Evolutionary conservation across 495 filamentous ascomycete species (phyloP).

Genomic region (Hypoxylon fragiforme): DNA sequence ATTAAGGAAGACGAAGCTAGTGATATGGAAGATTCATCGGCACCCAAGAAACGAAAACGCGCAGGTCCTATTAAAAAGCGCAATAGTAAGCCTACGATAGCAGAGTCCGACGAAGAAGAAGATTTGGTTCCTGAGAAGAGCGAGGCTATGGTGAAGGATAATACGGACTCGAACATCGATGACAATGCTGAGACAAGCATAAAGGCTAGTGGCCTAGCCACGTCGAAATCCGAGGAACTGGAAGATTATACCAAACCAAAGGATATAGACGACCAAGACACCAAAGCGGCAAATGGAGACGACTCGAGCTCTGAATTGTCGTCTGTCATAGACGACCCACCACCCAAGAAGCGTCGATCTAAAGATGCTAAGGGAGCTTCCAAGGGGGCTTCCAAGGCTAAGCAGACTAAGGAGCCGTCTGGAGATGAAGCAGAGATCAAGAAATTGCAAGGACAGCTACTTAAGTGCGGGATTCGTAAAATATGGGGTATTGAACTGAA

Average conservation of each 20-base stretch:
- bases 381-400: conserved; percentile 23
- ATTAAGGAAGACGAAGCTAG: conserved; percentile 21
- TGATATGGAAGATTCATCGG: conserved; percentile 24
- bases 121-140: conserved; percentile 36
- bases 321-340: conserved; percentile 70
- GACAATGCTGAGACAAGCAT: conserved; percentile 21
- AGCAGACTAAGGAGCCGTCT: conserved; percentile 52
- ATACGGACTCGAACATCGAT: conserved; percentile 17
- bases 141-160: conserved; percentile 31
- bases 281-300: conserved; percentile 41
- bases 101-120: conserved; percentile 45
- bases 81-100: conserved; percentile 25
- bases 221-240: conserved; percentile 26
- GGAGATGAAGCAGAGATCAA: conserved; percentile 83
- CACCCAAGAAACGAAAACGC: conserved; percentile 32
- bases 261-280: conserved; percentile 22
- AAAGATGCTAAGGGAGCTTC: conserved; percentile 22
- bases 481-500: conserved; percentile 87
- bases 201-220: conserved; percentile 31
- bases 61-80: conserved; percentile 32
- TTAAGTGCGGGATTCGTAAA: conserved; percentile 93
- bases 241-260: conserved; percentile 26
- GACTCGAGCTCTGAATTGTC: conserved; percentile 82
- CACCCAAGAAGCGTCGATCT: conserved; percentile 42
- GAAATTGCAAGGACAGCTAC: conserved; percentile 80